Base-by-base conservation (phyloP, 2,329 filamentous ascomycete species). In the Exserohilum rostratum region DNA sequence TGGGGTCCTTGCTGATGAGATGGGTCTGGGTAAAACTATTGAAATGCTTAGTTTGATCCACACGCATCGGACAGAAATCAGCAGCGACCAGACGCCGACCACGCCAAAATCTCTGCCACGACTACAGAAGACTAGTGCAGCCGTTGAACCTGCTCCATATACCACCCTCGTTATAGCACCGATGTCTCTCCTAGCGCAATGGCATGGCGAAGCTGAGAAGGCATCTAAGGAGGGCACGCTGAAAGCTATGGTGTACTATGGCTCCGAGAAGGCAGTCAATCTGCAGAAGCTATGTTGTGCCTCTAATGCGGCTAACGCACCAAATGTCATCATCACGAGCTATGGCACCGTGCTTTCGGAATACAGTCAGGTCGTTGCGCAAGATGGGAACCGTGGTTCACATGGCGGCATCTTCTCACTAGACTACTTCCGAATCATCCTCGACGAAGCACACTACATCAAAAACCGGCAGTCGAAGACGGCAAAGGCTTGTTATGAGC, bases 11-110 rank as follows among this genome's bases (percentile, higher is more conserved):
- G 95, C 95, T 7, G 95, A 99, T 68, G 90, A 98, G 76, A 99
- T 99, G 95, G 95, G 95, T 42, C 81, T 99, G 2, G 95, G 95
- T 30, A 99, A 99, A 79, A 99, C 95, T 0, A 98, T 99, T 48
- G 93, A 99, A 71, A 98, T 99, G 92, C 85, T 99, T 58, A 95
- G 91, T 76, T 79, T 99, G 45, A 85, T 99, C 5, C 95, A 99
- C 72, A 86, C 90, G 0, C 90, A 98, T 71, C 86, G 85, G 58
- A 88, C 86, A 3, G 81, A 88, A 18, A 70, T 80, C 25, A 58
- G 74, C 13, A 64, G 67, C 15, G 60, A 70, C 11, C 62, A 73
- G 7, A 46, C 61, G 18, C 55, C 64, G 6, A 60, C 70, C 4
- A 83, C 81, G 3, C 80, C 89, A 18, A 87, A 86, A 59, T 79